Percentiles rank a stretch among this genome's conserved stretches.
Conservation (phyloP, 129 eudicot species). For the Flaveria trinervia region DNA sequence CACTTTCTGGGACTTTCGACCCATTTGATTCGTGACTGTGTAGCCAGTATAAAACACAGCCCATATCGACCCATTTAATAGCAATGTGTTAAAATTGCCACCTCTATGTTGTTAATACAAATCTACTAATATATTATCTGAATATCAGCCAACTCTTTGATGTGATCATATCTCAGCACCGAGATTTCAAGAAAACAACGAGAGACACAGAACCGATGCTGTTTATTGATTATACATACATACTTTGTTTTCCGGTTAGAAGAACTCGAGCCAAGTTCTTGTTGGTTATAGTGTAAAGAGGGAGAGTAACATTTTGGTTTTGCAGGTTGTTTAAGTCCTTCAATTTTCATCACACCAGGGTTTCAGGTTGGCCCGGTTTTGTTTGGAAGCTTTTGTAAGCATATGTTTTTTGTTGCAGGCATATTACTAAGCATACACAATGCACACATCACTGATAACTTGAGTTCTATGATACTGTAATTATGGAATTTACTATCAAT, state of each 20-base stretch:
- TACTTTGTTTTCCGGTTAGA: constrained; percentile 25
- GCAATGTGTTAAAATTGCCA: background rate
- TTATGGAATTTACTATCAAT: constrained; percentile 41
- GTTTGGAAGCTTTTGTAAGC: constrained; percentile 31
- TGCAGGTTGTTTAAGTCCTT: constrained; percentile 32
- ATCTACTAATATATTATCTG: background rate
- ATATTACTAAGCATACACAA: constrained; percentile 33
- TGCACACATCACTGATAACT: constrained; percentile 40
- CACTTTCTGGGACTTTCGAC: background rate
- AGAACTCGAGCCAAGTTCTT: constrained; percentile 35
- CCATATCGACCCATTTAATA: background rate
- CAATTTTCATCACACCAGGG: constrained; percentile 27
- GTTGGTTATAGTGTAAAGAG: constrained; percentile 26
- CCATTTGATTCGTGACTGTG: background rate
- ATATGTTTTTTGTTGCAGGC: constrained; percentile 41
- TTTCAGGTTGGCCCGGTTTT: constrained; percentile 25
- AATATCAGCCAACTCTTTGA: background rate
- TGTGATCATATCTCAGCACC: constrained; percentile 44
- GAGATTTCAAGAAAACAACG: constrained; percentile 49
- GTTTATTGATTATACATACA: constrained; percentile 34
- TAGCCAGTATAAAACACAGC: no score
- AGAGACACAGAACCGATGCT: constrained; percentile 40
- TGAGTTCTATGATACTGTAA: constrained; percentile 50
- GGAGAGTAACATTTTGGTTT: constrained; percentile 33
- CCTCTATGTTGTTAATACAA: background rate